Conservation (phyloP, 306 rosid genomes). For the Castanopsis chinensis region DNA sequence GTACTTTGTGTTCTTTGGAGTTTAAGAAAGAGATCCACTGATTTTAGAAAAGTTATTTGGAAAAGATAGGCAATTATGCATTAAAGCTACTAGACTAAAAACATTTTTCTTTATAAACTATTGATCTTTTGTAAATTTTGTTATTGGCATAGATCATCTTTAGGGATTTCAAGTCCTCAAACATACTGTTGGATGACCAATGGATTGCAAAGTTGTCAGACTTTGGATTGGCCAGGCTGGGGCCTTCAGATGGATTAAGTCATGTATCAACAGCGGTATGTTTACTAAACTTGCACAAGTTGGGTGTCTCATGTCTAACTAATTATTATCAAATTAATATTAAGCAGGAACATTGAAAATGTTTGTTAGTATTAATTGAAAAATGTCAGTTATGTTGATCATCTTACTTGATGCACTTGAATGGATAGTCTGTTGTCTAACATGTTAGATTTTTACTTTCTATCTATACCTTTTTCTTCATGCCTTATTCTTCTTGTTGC, state of each 20-base stretch:
- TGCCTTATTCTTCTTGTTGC: not conserved
- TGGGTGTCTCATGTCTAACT: not conserved
- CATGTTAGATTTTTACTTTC: not conserved
- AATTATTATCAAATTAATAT: not conserved
- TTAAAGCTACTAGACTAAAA: not conserved
- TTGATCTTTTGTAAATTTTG: not conserved
- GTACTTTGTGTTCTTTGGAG: conserved; percentile 19
- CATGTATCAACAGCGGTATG: conserved; percentile 59
- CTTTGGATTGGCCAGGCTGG: conserved; percentile 57
- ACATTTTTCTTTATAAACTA: not conserved
- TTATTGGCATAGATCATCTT: conserved; percentile 46
- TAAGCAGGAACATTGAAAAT: too few species aligned
- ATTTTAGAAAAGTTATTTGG: not conserved
- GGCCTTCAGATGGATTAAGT: conserved; percentile 56
- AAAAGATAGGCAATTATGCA: not conserved
- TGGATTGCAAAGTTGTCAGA: conserved; percentile 63
- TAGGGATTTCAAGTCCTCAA: conserved; percentile 64
- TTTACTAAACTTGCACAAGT: not conserved
- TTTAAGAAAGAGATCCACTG: not conserved
- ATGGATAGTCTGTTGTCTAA: not conserved
- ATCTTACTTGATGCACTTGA: not conserved
- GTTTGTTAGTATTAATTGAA: not conserved
- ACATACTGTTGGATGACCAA: conserved; percentile 52
- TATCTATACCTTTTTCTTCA: not conserved
- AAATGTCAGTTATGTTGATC: not conserved